Evolutionary conservation across 805 yeast genomes (phyloP).

Genomic region (Lipomyces kockii): DNA sequence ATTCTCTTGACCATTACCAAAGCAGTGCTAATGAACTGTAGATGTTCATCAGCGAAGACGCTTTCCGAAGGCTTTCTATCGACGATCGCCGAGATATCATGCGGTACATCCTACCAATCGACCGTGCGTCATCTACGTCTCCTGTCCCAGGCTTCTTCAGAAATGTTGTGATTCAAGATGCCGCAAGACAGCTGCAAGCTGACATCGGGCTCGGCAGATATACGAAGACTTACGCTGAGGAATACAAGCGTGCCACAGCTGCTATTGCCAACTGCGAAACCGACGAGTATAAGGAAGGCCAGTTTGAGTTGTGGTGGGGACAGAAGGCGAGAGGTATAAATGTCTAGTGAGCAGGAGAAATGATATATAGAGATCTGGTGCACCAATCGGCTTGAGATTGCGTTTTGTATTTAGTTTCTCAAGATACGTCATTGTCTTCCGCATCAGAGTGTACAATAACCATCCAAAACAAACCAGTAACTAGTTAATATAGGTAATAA

Average conservation of each 20-base stretch:
- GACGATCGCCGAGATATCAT: background rate
- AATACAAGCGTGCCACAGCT: background rate
- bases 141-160: slow-evolving; percentile 10
- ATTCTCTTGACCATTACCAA: background rate
- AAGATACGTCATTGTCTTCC: too few relatives aligned
- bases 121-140: background rate
- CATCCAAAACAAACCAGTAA: too few relatives aligned
- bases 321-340: slow-evolving; percentile 12
- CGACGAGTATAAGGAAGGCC: slow-evolving; percentile 13
- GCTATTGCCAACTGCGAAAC: background rate
- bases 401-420: too few relatives aligned
- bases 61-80: background rate
- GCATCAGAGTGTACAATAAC: too few relatives aligned
- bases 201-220: slow-evolving; percentile 16
- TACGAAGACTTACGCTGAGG: background rate
- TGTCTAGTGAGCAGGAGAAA: background rate
- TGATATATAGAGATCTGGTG: too few relatives aligned
- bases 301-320: slow-evolving; percentile 22
- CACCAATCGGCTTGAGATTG: too few relatives aligned
- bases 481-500: too few relatives aligned
- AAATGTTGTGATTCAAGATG: slow-evolving; percentile 4
- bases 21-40: background rate
- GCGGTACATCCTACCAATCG: background rate
- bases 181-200: slow-evolving; percentile 11
- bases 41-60: slow-evolving; percentile 4